Percentiles rank a stretch among this genome's conserved stretches.
Conservation (phyloP, 1,284 basidiomycete species). For the Cutaneotrichosporon sp. region DNA sequence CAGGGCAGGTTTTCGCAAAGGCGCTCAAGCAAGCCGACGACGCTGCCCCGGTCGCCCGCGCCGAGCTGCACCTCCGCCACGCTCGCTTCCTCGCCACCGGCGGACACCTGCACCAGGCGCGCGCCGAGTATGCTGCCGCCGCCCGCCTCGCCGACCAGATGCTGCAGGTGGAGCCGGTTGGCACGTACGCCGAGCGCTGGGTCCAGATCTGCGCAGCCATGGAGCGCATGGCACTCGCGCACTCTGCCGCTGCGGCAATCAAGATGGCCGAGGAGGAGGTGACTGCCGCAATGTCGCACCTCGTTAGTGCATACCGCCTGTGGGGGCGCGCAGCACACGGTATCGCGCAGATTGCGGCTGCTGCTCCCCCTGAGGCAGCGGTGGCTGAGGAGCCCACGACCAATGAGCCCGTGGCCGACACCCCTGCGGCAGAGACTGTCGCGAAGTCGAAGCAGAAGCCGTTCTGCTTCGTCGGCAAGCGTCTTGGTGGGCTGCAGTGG, state of each 20-base stretch:
- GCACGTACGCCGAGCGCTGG: slow-evolving; percentile 62
- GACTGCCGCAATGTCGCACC: slow-evolving; percentile 61
- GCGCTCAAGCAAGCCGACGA: slow-evolving; percentile 56
- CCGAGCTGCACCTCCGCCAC: slow-evolving; percentile 65
- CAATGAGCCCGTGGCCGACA: background rate
- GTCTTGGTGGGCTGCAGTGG: slow-evolving; percentile 69
- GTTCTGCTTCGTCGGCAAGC: slow-evolving; percentile 34
- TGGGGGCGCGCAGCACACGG: slow-evolving; percentile 77
- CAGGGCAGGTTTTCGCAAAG: slow-evolving; percentile 64
- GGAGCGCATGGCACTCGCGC: slow-evolving; percentile 71
- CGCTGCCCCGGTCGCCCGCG: slow-evolving; percentile 44
- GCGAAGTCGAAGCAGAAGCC: slow-evolving; percentile 2
- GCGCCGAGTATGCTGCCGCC: slow-evolving; percentile 24
- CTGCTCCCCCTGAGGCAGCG: slow-evolving; percentile 6
- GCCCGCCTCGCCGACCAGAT: slow-evolving; percentile 56
- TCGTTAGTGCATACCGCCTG: slow-evolving; percentile 72
- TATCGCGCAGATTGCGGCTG: slow-evolving; percentile 61
- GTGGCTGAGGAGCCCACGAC: background rate
- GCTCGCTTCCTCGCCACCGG: slow-evolving; percentile 66
- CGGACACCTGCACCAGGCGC: slow-evolving; percentile 65
- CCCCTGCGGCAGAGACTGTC: too few species aligned
- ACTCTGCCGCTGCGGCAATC: slow-evolving; percentile 66
- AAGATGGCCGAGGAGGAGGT: slow-evolving; percentile 70
- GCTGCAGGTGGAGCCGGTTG: slow-evolving; percentile 11
- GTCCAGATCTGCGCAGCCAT: slow-evolving; percentile 62